Evolutionary conservation across 73 alveolate genomes (phyloP), one percentile per base, ranked within the genome.

Genomic region (Paramecium sexaurelia): DNA sequence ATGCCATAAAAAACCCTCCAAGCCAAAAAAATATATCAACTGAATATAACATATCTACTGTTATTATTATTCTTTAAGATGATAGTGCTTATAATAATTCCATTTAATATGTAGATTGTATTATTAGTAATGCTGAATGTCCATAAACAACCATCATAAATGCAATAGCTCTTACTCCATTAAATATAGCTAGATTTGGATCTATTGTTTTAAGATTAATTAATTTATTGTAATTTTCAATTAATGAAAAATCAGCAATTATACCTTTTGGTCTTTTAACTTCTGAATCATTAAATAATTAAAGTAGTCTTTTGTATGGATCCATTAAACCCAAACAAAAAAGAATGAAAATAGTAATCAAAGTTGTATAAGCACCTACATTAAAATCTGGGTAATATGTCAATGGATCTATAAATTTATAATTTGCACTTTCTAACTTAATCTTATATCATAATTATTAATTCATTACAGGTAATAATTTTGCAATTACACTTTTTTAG

Each of bases 21-120:
- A 91, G 47, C 56, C 75, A 91, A 92, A 91, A 91, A 84, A 91
- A 91, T 7, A 90, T 37, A 57, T 91, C 95, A 0, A 91, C 95
- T 19, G 93, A 78, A 24, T 55, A 84, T 2, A 55, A 33, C 55
- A 92, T 75, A 1, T 55, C 56, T 11, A 82, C 85, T 41, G 67
- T 37, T 6, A 91, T 45, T 32, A 84, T 20, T 0, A 57, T n/a
- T 29, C 55, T 55, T 26, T 55, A 39, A 10, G 69, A 41, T 32
- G 17, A 26, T 5, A 55, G n/a, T 7, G 75, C 37, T 24, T 26
- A 26, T 26, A 51, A 35, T 73, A 84, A 3, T 36, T 84, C 85
- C 17, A n/a, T 41, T 55, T 29, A 20, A 55, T 27, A 55, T 0
- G 41, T 55, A 0, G 75, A 5, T 33, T 84, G 27, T 26, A 32